Percentiles rank a stretch among this genome's conserved stretches.
These are phyloP conservation scores for Imleria badia DNA, from an alignment of 768 basidiomycete species.

Conservation along the genomic window DNA sequence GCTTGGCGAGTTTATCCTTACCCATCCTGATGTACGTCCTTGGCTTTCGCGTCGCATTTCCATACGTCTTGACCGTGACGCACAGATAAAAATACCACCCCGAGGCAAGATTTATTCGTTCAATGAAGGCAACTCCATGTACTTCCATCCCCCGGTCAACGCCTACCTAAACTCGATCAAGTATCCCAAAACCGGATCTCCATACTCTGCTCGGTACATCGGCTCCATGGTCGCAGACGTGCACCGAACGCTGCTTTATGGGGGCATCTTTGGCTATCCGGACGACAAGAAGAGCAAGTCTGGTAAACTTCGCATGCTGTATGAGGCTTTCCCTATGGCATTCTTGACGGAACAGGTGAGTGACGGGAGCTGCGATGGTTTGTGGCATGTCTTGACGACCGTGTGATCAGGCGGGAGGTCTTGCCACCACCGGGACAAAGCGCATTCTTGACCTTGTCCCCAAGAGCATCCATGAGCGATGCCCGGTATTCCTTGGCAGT, in stretches of 20 bases:
- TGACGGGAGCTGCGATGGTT: not conserved
- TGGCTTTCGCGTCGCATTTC: not conserved
- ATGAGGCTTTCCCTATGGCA: constrained; percentile 98
- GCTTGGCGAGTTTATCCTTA: constrained; percentile 97
- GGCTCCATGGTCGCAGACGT: constrained; percentile 99
- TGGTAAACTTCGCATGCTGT: constrained; percentile 92
- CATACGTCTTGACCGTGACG: not conserved
- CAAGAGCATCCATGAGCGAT: constrained; percentile 85
- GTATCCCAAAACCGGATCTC: constrained; percentile 71
- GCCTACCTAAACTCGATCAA: constrained; percentile 92
- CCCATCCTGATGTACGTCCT: constrained; percentile 82
- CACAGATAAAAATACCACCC: constrained; percentile 84
- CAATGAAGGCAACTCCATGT: constrained; percentile 97
- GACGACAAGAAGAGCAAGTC: constrained; percentile 96
- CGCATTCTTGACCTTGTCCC: constrained; percentile 92
- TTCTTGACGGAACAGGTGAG: constrained; percentile 88
- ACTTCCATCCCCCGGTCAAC: constrained; percentile 81
- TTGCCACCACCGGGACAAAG: constrained; percentile 93
- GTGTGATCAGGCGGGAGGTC: constrained; percentile 76
- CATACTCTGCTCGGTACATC: constrained; percentile 92
- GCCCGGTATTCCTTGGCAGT: constrained; percentile 90
- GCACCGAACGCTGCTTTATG: constrained; percentile 93
- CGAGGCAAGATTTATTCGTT: constrained; percentile 99
- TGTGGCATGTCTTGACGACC: not conserved
- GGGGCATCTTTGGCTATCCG: constrained; percentile 98